These are phyloP conservation scores for Helichrysum umbraculigerum DNA, from an alignment of 129 eudicot species.

Conservation along the genomic window DNA sequence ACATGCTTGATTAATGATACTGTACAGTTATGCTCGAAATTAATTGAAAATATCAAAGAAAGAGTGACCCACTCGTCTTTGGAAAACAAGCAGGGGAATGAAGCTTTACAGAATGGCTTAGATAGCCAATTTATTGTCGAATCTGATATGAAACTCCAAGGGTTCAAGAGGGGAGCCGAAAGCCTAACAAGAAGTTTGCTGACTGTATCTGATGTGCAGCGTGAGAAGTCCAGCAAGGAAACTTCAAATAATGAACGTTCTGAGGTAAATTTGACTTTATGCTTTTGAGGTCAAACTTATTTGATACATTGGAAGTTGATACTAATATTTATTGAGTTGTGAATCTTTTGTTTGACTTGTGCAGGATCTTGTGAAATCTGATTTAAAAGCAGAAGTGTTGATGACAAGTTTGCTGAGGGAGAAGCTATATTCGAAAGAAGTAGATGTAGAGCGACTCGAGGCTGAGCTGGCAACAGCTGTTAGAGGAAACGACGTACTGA, in stretches of 20 bases:
- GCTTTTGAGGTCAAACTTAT: conserved; percentile 19
- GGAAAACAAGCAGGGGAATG: conserved; percentile 33
- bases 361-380: conserved; percentile 58
- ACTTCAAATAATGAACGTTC: conserved; percentile 33
- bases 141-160: conserved; percentile 83
- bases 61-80: conserved; percentile 23
- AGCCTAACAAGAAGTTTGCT: conserved; percentile 57
- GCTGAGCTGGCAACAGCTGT: conserved; percentile 91
- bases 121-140: conserved; percentile 68
- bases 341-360: conserved; percentile 24
- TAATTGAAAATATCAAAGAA: conserved; percentile 56
- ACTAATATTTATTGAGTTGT: background rate
- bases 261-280: conserved; percentile 47
- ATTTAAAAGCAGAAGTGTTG: conserved; percentile 77
- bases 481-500: conserved; percentile 71
- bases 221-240: conserved; percentile 45
- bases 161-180: conserved; percentile 64
- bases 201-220: conserved; percentile 47
- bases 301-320: background rate
- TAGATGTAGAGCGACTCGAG: conserved; percentile 76
- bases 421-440: conserved; percentile 65
- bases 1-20: conserved; percentile 57
- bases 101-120: conserved; percentile 37
- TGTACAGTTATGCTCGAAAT: conserved; percentile 54
- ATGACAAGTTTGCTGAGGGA: conserved; percentile 77